Evolutionary conservation across 139 green algal genomes (phyloP), one percentile per base, ranked within the genome.

Genomic region (Micromonas pusilla): DNA sequence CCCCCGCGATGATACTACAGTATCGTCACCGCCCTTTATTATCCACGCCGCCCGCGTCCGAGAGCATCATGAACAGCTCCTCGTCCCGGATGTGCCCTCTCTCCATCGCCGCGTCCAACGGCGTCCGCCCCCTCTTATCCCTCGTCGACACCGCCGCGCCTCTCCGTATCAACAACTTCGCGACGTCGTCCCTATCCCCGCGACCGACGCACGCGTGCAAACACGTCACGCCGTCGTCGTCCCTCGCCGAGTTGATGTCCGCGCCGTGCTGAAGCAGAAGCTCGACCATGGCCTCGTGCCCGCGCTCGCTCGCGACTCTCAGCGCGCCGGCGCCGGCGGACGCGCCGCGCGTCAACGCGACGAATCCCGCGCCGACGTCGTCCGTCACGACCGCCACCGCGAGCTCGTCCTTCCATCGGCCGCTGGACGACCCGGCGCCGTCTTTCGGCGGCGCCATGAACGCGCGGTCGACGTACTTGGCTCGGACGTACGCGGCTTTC

Each of bases 221-320:
- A 26, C 67, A 26, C 38, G 77, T 82, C 30, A 78, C 68, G 1
- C 25, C 37, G 16, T 21, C 38, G 36, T 70, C 23, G 3, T 13
- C 23, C 1, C 31, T 26, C 23, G 53, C 37, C 34, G 23, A 16
- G 37, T 75, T 62, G 25, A 71, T 0, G 25, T 60, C n/a, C 31
- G 72, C 53, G 21, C 67, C 67, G 53, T 77, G n/a, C 2, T 77
- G 77, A 21, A 78, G 25, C 21, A 82, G 53, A n/a, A 62, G 19
- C 31, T 82, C 77, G 19, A 77, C 19, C 25, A 77, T 60, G 30
- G 67, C 67, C n/a, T 52, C 66, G 34, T 66, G 3, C 25, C 23
- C 36, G 23, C 26, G 33, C 34, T 21, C 70, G 25, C 20, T 34
- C 3, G 19, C 70, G 39, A 32, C n/a, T 25, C 70, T 20, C 1